phyloP scores from a whole-genome alignment of 2,329 filamentous ascomycete genomes.

The Colletotrichum scovillei region DNA sequence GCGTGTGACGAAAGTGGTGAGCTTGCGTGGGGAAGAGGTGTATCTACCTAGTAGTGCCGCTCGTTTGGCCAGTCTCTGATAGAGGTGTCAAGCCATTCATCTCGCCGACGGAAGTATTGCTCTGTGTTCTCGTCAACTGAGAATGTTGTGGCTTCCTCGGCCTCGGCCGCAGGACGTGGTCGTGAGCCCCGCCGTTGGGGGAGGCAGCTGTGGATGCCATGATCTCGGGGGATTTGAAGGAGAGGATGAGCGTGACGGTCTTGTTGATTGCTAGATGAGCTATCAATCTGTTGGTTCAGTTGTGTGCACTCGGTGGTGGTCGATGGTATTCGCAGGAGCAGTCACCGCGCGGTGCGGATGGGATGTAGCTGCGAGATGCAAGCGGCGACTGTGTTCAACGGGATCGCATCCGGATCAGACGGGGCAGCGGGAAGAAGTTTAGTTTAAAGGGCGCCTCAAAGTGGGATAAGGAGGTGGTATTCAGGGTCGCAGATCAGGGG shows the following conservation, averaged over 20 bases:
- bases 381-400: constrained; percentile 1
- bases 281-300: neutral
- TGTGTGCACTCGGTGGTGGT: neutral
- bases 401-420: constrained; percentile 15
- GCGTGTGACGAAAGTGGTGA: neutral
- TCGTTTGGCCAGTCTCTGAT: constrained; percentile 29
- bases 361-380: constrained; percentile 1
- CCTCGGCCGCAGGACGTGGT: constrained; percentile 60
- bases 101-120: constrained; percentile 33
- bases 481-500: constrained; percentile 36
- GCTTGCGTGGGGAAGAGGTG: neutral
- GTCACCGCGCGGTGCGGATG: neutral
- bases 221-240: neutral
- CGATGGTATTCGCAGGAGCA: neutral
- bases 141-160: constrained; percentile 62
- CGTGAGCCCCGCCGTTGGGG: constrained; percentile 41
- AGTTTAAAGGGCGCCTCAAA: neutral
- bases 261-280: neutral
- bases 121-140: constrained; percentile 43
- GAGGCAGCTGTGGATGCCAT: constrained; percentile 29
- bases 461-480: constrained; percentile 9
- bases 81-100: constrained; percentile 19
- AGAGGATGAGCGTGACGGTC: neutral
- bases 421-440: neutral
- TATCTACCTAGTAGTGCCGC: constrained; percentile 34